Base-by-base conservation (phyloP, 176 grass and related monocot genomes). In the Typha latifolia region DNA sequence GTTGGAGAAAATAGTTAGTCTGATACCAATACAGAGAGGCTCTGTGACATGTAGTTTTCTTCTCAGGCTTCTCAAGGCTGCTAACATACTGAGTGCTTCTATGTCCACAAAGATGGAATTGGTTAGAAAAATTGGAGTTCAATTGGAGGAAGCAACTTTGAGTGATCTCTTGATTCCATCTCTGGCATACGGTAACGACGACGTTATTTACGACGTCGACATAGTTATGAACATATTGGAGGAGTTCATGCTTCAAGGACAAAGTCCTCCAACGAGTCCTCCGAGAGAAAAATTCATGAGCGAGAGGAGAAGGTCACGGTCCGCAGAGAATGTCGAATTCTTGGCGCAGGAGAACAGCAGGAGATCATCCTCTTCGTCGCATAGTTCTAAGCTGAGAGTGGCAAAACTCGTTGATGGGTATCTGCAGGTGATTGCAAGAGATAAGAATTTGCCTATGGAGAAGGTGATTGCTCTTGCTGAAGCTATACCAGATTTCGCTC, bases 1-100 rank as follows among this genome's bases (percentile, higher is more conserved):
- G 19, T 66, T 99, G 5, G 94, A 97, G 64, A 97, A 92, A 81
- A 84, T 92, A 53, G 83, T 92, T 11, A 97, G 85, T 63, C 78
- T 97, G 62, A 66, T 97, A 13, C 93, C 93, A 0, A 56, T 48
- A 13, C 89, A 93, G 67, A 79, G 80, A 68, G 81, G 85, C 66
- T 77, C 94, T 24, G 94, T 89, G 29, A 87, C 89, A 7, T 99
- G 89, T 62, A 66, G 80, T 1, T 99, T 93, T 67, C 56, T 99
- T 23, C 85, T 99, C 20, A 84, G 82, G 73, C 89, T 99, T 62
- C 86, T 93, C 61, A 99, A 87, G 78, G 85, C 83, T 2, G 84
- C 81, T 4, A 93, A 87, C 76, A 81, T 87, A 24, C 77, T 93
- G 12, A 74, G 85, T 48, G 80, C 86, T 47, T 82, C 94, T 8